Evolutionary conservation across 2,329 filamentous ascomycete species (phyloP), one percentile per base, ranked within the genome.

Genomic region (Seiridium unicorne): DNA sequence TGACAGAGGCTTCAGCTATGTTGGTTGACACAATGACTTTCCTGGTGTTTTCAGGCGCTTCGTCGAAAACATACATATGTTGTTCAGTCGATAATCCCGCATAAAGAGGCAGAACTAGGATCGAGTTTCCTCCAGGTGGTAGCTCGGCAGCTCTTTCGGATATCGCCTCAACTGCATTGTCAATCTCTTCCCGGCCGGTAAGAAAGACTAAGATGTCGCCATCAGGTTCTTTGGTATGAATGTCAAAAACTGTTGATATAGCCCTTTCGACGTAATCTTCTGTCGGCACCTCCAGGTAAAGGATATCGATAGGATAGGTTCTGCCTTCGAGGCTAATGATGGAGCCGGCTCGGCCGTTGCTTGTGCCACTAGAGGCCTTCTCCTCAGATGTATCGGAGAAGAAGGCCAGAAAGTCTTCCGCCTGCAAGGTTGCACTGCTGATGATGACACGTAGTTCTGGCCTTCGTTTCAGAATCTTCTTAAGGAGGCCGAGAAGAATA

Each of bases 1-100:
- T 98, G 48, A 99, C 90, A 1, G 92, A 97, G 4, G 95, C 94
- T 78, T 99, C 95, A 10, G 95, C 93, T 64, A 98, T 97, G 72
- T 98, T 98, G 61, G 95, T 98, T 3, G 92, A 90, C 65, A 97
- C 89, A 42, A 99, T 91, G 44, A 97, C 90, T 72, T 98, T 98
- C 47, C 95, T 85, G 1, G 89, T 93, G 61, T 93, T 89, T 62
- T 91, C 88, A 0, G 91, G 87, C 2, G 93, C 80, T 58, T 90
- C 87, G 68, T 97, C 92, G 71, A 98, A 98, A 46, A 98, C 90
- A 65, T 93, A 93, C 87, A 97, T 94, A 71, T 98, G 95, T 69
- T 97, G 89, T 64, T 97, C 93, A 7, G 90, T 92, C 2, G 92
- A 87, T 5, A 98, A 83, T 2, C 94, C 95, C 4, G 95, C 92